Percentiles rank a stretch among this genome's conserved stretches.
Conservation (phyloP, 306 rosid genomes). For the Corylus heterophylla region DNA sequence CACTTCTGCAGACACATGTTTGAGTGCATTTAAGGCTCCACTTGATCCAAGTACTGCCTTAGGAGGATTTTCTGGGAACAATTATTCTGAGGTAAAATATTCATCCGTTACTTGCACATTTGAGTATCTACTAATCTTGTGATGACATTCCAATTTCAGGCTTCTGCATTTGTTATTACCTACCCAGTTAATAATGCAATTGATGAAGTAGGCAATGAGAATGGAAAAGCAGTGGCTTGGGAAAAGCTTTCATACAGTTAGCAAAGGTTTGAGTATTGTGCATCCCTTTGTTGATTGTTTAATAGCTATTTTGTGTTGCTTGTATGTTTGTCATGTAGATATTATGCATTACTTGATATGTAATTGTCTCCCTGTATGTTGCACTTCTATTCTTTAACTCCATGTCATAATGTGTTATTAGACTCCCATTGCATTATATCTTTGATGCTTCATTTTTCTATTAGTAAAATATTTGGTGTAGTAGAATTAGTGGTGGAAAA, state of each 20-base stretch:
- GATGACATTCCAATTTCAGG: conserved; percentile 55
- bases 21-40: conserved; percentile 95
- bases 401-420: background rate
- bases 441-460: background rate
- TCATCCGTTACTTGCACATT: conserved; percentile 22
- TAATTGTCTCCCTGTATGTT: conserved; percentile 23
- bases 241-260: conserved; percentile 80
- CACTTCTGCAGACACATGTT: conserved; percentile 84
- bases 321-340: conserved; percentile 26
- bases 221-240: conserved; percentile 83
- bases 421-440: background rate
- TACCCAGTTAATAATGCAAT: conserved; percentile 90
- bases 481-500: no score
- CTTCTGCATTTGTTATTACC: conserved; percentile 85
- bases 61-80: conserved; percentile 92
- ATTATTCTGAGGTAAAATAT: conserved; percentile 74
- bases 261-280: conserved; percentile 67
- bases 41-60: conserved; percentile 91
- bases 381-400: background rate
- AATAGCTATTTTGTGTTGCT: conserved; percentile 19
- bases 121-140: conserved; percentile 28
- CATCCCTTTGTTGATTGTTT: conserved; percentile 8
- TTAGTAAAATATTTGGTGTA: background rate
- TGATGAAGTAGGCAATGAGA: conserved; percentile 70
- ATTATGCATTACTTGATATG: background rate